These are phyloP conservation scores for Canariomyces notabilis DNA, from an alignment of 2,329 filamentous ascomycete genomes.

Conservation along the genomic window DNA sequence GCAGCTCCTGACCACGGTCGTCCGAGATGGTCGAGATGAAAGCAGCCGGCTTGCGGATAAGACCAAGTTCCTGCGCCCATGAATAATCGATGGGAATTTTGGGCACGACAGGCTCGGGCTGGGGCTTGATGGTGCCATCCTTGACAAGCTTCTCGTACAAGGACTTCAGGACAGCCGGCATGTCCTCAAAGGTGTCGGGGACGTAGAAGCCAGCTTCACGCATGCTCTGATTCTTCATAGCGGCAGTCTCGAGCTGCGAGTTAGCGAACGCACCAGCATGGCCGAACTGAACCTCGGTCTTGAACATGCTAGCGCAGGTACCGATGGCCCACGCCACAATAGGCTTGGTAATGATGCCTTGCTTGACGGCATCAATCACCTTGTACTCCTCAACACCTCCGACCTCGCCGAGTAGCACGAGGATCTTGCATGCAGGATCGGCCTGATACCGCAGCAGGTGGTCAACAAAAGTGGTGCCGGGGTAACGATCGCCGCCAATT, in stretches of 20 bases:
- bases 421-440: slow-evolving; percentile 96
- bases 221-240: slow-evolving; percentile 96
- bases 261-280: slow-evolving; percentile 98
- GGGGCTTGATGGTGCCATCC: slow-evolving; percentile 77
- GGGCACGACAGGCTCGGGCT: slow-evolving; percentile 84
- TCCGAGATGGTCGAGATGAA: slow-evolving; percentile 99
- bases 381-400: slow-evolving; percentile 99
- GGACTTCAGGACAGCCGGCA: slow-evolving; percentile 68
- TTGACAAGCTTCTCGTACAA: slow-evolving; percentile 89
- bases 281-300: slow-evolving; percentile 99
- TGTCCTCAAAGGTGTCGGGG: slow-evolving; percentile 93
- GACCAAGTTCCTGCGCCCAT: slow-evolving; percentile 98
- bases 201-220: slow-evolving; percentile 90
- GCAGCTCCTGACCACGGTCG: slow-evolving; percentile 97
- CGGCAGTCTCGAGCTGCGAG: slow-evolving; percentile 96
- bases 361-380: slow-evolving; percentile 96
- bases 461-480: slow-evolving; percentile 98
- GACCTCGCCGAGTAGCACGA: slow-evolving; percentile 92
- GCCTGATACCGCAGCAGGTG: slow-evolving; percentile 94
- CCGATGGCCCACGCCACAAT: slow-evolving; percentile 99
- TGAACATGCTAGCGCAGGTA: slow-evolving; percentile 99
- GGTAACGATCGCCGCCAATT: slow-evolving; percentile 98
- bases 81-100: slow-evolving; percentile 99
- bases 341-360: slow-evolving; percentile 92
- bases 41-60: slow-evolving; percentile 98